Evolutionary conservation across 2,329 filamentous ascomycete genomes (phyloP).

Genomic region (Dactylellina sp.): DNA sequence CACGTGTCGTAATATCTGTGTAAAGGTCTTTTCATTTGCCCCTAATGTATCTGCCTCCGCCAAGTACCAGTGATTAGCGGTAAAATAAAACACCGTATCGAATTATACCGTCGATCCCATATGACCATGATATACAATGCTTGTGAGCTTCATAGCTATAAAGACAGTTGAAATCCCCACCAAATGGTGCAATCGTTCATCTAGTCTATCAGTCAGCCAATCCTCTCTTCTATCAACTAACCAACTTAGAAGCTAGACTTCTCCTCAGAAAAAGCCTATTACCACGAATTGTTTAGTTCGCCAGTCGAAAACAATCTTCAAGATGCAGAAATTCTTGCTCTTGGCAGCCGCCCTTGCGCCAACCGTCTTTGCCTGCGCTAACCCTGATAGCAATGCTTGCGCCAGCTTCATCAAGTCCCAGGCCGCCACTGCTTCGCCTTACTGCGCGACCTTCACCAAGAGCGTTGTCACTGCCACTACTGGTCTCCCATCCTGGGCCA

Average conservation of each 20-base stretch:
- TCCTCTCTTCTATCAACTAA: background rate
- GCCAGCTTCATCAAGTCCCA: slow-evolving; percentile 61
- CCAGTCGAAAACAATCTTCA: slow-evolving; percentile 2
- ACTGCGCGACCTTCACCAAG: slow-evolving; percentile 54
- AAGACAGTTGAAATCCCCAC: slow-evolving; percentile 7
- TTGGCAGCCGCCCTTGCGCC: slow-evolving; percentile 57
- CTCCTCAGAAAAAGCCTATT: background rate
- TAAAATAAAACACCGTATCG: slow-evolving; percentile 51
- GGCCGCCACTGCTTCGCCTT: slow-evolving; percentile 39
- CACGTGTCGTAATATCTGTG: too few relatives aligned
- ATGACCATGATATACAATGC: background rate
- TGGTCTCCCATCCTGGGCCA: slow-evolving; percentile 57
- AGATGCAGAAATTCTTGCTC: slow-evolving; percentile 56
- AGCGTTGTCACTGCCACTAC: slow-evolving; percentile 60
- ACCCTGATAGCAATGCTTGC: slow-evolving; percentile 61
- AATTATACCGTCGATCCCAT: slow-evolving; percentile 19
- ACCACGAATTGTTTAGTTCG: background rate
- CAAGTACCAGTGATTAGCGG: slow-evolving; percentile 11
- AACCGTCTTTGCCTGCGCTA: slow-evolving; percentile 61
- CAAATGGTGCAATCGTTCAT: slow-evolving; percentile 17
- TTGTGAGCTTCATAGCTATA: slow-evolving; percentile 24
- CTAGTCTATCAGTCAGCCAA: slow-evolving; percentile 1
- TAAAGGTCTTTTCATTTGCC: background rate
- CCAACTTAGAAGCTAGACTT: background rate
- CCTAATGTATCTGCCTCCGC: background rate